Percentiles rank a stretch among this genome's conserved stretches.
Conservation (phyloP, 768 basidiomycete genomes). For the Rickenella mellea region DNA sequence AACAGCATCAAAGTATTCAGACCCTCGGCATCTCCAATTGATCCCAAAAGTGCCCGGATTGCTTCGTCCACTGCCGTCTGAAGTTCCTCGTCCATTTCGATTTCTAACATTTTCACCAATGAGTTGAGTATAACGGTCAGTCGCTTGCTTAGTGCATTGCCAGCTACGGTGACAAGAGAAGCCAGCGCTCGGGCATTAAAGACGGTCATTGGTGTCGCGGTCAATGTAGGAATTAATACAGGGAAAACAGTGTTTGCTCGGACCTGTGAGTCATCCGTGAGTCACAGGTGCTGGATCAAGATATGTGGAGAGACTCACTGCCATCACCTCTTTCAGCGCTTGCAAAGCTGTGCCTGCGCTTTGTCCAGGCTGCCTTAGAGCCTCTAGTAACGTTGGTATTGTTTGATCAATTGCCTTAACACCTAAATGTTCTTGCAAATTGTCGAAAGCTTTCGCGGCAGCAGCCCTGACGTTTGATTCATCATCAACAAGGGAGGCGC, state of each 20-base stretch:
- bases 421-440: slow-evolving; percentile 86
- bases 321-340: slow-evolving; percentile 91
- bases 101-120: slow-evolving; percentile 63
- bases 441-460: slow-evolving; percentile 83
- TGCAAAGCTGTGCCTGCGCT: slow-evolving; percentile 93
- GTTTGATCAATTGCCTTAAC: slow-evolving; percentile 91
- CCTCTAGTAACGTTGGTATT: slow-evolving; percentile 89
- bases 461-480: slow-evolving; percentile 79
- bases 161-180: slow-evolving; percentile 89
- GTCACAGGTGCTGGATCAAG: neutral
- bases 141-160: slow-evolving; percentile 78
- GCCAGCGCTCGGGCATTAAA: slow-evolving; percentile 92
- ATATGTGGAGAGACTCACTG: slow-evolving; percentile 38
- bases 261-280: slow-evolving; percentile 40
- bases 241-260: slow-evolving; percentile 96
- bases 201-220: slow-evolving; percentile 80
- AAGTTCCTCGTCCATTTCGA: slow-evolving; percentile 56
- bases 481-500: slow-evolving; percentile 80
- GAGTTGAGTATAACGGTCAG: slow-evolving; percentile 71
- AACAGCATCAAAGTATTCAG: slow-evolving; percentile 83
- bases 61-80: slow-evolving; percentile 65
- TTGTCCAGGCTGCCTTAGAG: slow-evolving; percentile 85
- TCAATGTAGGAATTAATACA: slow-evolving; percentile 88
- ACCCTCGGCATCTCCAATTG: slow-evolving; percentile 80
- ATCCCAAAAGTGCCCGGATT: slow-evolving; percentile 60